Conservation (phyloP, 2,329 filamentous ascomycete species). For the Beauveria bassiana region DNA sequence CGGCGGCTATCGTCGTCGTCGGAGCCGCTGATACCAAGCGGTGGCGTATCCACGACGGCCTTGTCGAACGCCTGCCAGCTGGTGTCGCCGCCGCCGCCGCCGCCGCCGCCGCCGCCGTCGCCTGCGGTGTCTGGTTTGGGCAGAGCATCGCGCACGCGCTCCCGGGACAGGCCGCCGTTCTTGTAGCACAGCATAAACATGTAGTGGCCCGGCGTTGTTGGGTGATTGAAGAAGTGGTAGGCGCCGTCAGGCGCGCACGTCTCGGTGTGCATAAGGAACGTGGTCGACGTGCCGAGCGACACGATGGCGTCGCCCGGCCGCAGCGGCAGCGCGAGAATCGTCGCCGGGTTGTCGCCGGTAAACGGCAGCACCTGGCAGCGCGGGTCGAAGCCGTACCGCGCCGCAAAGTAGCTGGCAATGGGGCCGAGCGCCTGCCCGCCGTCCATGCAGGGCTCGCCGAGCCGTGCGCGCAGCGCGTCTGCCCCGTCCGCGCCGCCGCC, state of each 20-base stretch:
- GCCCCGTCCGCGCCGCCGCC: constrained; percentile 53
- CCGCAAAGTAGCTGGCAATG: constrained; percentile 71
- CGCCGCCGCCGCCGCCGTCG: constrained; percentile 38
- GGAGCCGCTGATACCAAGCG: constrained; percentile 51
- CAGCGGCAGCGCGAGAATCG: constrained; percentile 84
- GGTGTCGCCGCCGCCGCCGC: constrained; percentile 35
- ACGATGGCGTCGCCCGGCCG: constrained; percentile 88
- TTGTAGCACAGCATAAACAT: constrained; percentile 99
- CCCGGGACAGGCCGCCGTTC: constrained; percentile 88
- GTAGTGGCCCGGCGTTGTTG: constrained; percentile 80
- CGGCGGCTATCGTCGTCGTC: constrained; percentile 26
- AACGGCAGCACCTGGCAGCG: constrained; percentile 76
- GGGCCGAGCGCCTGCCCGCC: constrained; percentile 71
- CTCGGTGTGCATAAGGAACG: constrained; percentile 96
- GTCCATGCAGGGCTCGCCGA: constrained; percentile 72
- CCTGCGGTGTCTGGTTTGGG: constrained; percentile 20
- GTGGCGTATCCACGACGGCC: constrained; percentile 57
- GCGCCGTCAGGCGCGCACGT: constrained; percentile 80
- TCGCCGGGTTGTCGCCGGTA: constrained; percentile 93
- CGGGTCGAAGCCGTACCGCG: constrained; percentile 66
- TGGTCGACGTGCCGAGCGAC: constrained; percentile 88
- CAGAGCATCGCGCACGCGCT: constrained; percentile 77
- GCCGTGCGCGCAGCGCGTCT: constrained; percentile 60
- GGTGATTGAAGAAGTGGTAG: constrained; percentile 98
- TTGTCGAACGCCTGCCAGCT: constrained; percentile 78